Base-by-base conservation (phyloP, 345 rosid genomes). In the Carallia pectinifolia region DNA sequence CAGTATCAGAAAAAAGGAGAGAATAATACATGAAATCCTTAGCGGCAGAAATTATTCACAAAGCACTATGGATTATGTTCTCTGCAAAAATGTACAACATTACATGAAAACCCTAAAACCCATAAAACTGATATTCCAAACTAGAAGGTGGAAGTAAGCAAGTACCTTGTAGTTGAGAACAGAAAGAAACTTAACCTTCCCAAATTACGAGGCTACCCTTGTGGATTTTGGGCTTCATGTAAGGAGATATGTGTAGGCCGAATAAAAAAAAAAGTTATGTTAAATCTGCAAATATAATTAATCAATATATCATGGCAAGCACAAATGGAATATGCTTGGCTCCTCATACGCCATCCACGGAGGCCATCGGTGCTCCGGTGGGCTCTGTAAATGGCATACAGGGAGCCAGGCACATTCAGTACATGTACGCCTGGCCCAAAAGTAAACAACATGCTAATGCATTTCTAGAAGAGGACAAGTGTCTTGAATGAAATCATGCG, bases 271-370 rank as follows among this genome's bases (percentile, higher is more conserved):
- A 27, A 18, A 17, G 44, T 2, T 1, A 58, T 9, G 38, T 16
- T 55, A 52, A 27, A 58, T 48, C 71, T 65, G 81, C 62, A 72
- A 66, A 50, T 44, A 23, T 88, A 89, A 69, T 4, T 4, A 31
- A 69, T 4, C 1, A 31, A 7, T 18, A 68, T 27, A 65, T 18
- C 62, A 72, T 59, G 52, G 59, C 39, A 27, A 34, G 52, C 47
- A 60, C 67, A 40, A 15, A 31, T 64, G 62, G 30, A 39, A 92
- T 92, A 56, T 56, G 60, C 60, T 56, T 89, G 97, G 97, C 97
- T 89, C 97, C 97, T 88, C 97, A 92, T 92, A 92, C 93, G 97
- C 97, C 97, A 92, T 89, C 86, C 93, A 83, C 90, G 79, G 81
- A 87, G 90, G 83, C 87, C 90, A 77, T 76, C 92, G 92, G 74